Evolutionary conservation across 495 filamentous ascomycete species (phyloP), one percentile per base, ranked within the genome.

Genomic region (Glonium stellatum): DNA sequence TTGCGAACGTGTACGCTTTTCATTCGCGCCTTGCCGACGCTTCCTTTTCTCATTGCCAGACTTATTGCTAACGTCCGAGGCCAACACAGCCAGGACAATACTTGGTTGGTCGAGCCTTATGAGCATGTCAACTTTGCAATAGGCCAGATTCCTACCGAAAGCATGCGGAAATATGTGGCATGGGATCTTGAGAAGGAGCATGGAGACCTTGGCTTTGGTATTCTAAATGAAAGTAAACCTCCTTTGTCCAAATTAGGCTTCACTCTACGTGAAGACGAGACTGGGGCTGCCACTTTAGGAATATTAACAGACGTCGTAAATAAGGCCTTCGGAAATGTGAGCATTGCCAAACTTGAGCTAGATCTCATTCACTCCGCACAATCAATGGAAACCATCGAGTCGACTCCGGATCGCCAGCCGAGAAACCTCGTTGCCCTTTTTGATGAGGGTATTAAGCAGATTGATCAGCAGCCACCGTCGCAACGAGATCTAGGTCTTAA

Each of bases 131-230:
- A 54, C 27, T 41, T 61, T 41, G 34, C 18, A 6, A 19, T 61
- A 5, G 31, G 22, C 23, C 9, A n/a, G 2, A 46, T 50, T 6
- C 46, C 52, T 12, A 8, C 10, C 13, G 19, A 48, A 11, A 21
- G 1, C 12, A 27, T 61, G 50, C 44, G 36, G 37, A 19, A 61
- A 13, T 61, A 35, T 27, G 53, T 61, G 25, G 27, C 52, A 39
- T 61, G 58, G 58, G 25, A 55, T 39, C 27, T 61, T 13, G 58
- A 61, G 31, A 50, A 51, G 31, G 51, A 61, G 35, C 58, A 61
- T 23, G 58, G 58, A 12, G 58, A 61, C 21, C 50, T 61, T 13
- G 52, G 52, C 11, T 41, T 61, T 1, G 23, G 27, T 1, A 61
- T 50, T 18, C 18, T 35, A 8, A 23, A 27, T 53, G 13, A 50